These are phyloP conservation scores for Lophium mytilinum DNA, from an alignment of 495 filamentous ascomycete genomes.

Conservation along the genomic window DNA sequence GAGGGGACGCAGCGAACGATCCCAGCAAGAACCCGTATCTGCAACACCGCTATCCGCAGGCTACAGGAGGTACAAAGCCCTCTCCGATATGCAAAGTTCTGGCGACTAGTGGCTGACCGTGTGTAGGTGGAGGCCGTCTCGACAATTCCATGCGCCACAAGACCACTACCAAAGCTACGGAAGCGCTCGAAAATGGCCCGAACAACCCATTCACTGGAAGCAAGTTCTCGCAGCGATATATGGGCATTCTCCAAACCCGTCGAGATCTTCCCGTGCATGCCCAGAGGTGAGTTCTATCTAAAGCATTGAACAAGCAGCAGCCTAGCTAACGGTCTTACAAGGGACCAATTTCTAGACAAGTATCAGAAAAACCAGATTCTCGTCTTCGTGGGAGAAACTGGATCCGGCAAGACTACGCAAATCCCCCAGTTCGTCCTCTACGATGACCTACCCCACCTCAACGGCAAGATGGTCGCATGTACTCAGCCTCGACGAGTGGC, in stretches of 20 bases:
- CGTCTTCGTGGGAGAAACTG: constrained; percentile 97
- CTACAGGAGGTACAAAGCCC: constrained; percentile 12
- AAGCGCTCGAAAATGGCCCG: constrained; percentile 69
- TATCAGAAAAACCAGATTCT: constrained; percentile 92
- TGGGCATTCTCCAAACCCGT: constrained; percentile 74
- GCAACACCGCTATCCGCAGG: constrained; percentile 58
- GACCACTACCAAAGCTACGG: constrained; percentile 70
- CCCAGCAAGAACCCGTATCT: constrained; percentile 74
- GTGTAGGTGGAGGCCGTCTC: constrained; percentile 41
- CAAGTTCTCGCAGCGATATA: constrained; percentile 73
- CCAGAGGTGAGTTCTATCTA: constrained; percentile 58
- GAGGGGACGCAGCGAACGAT: constrained; percentile 54
- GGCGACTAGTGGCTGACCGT: not conserved
- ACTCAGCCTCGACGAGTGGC: constrained; percentile 97
- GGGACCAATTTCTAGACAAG: constrained; percentile 85
- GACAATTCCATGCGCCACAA: constrained; percentile 65
- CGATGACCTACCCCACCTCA: constrained; percentile 85
- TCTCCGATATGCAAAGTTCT: not conserved
- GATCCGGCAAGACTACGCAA: constrained; percentile 98
- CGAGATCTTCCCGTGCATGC: constrained; percentile 82
- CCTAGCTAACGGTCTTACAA: constrained; percentile 27
- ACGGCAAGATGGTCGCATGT: constrained; percentile 86
- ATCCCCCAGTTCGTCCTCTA: constrained; percentile 97
- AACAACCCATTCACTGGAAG: constrained; percentile 75
- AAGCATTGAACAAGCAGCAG: not conserved